Conservation (phyloP, 108 stramenopile species). For the Parietichytrium sp. region DNA sequence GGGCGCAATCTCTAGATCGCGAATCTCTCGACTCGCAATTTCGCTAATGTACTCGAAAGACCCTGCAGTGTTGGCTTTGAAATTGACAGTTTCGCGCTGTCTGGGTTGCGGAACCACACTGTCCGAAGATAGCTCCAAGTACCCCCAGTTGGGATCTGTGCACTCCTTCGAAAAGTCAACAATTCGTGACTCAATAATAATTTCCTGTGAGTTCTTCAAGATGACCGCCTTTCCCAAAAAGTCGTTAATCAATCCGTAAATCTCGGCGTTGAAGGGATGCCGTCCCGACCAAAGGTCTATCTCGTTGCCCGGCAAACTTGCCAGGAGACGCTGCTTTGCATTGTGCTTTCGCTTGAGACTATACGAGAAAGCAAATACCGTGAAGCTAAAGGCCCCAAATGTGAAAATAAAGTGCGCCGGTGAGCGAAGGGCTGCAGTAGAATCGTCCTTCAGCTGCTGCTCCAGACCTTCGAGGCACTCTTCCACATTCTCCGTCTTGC, state of each 20-base stretch:
- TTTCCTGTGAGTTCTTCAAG: background rate
- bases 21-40: background rate
- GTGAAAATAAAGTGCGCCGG: constrained; percentile 18
- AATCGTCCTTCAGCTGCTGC: background rate
- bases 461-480: background rate
- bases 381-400: background rate
- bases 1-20: background rate
- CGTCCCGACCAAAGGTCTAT: background rate
- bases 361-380: background rate
- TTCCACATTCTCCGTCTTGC: background rate
- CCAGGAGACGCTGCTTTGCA: background rate
- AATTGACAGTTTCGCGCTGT: background rate
- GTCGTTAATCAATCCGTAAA: background rate
- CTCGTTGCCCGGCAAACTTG: background rate
- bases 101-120: too few relatives aligned
- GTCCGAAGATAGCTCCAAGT: background rate
- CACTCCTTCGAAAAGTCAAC: background rate
- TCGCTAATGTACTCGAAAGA: constrained; percentile 17
- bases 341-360: background rate
- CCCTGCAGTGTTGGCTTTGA: background rate
- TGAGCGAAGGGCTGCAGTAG: constrained; percentile 19
- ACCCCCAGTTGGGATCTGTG: constrained; percentile 3
- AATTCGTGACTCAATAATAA: background rate
- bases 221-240: background rate
- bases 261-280: constrained; percentile 18